Evolutionary conservation across 2,329 filamentous ascomycete species (phyloP).

Genomic region (Diatrype stigma): DNA sequence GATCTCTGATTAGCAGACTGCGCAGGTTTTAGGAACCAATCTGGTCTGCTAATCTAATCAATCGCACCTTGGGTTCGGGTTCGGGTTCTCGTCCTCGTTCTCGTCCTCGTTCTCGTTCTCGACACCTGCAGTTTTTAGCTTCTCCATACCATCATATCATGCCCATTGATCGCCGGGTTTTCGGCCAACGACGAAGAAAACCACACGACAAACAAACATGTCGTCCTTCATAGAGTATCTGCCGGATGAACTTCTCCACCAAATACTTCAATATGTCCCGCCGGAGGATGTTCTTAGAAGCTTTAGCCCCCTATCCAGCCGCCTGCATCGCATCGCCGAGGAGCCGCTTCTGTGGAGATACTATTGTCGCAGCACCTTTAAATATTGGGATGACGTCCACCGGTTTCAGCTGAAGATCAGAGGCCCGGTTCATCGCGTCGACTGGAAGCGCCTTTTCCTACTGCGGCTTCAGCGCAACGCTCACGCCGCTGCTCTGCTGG

Average conservation of each 20-base stretch:
- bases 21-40: too few relatives aligned
- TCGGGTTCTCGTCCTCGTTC: too few relatives aligned
- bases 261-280: conserved; percentile 63
- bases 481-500: conserved; percentile 51
- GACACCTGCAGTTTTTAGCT: too few relatives aligned
- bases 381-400: conserved; percentile 69
- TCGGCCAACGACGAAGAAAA: neutral
- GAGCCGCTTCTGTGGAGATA: conserved; percentile 76
- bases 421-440: conserved; percentile 48
- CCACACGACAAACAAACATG: conserved; percentile 17
- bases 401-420: conserved; percentile 53
- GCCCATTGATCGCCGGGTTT: neutral
- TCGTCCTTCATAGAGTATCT: conserved; percentile 41
- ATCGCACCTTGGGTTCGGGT: too few relatives aligned
- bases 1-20: too few relatives aligned
- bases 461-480: conserved; percentile 50
- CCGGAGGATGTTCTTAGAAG: conserved; percentile 49
- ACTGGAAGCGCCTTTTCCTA: conserved; percentile 72
- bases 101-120: too few relatives aligned
- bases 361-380: conserved; percentile 66
- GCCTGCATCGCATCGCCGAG: conserved; percentile 61
- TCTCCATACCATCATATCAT: neutral
- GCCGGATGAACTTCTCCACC: conserved; percentile 81
- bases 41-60: too few relatives aligned
- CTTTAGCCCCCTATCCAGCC: conserved; percentile 54